Base-by-base conservation (phyloP, 1,284 basidiomycete species). In the Polyporus tsugae region DNA sequence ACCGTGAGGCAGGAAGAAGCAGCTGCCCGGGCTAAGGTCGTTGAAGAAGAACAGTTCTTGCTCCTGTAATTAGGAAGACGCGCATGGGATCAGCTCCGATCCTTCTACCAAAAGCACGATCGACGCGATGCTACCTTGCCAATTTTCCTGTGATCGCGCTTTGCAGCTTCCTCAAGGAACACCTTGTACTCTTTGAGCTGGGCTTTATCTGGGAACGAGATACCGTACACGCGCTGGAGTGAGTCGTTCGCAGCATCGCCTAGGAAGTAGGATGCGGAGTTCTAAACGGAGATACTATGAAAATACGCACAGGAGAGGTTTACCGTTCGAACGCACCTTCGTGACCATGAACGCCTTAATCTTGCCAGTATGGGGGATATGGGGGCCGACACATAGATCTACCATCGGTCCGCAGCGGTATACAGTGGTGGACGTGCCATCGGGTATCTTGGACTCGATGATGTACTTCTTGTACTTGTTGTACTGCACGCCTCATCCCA, bases 11-110 rank as follows among this genome's bases (percentile, higher is more conserved):
- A 99, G 86, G 90, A 96, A 99, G 89, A 99, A 99, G 72, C 93
- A 94, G 75, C 92, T 95, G 72, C 98, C 97, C 1, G 98, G 98
- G 74, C 93, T 95, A 49, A 97, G 83, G 72, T 99, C 98, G 79
- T 98, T 95, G 89, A 99, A 99, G 86, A 99, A 97, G 87, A 97
- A 99, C 25, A 99, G 84, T 77, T 99, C 98, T 87, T 98, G 97
- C 74, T 99, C 96, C 87, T 91, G 74, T 42, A 70, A 13, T 19
- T 7, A 25, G 25, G 17, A 39, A 10, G 4, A n/a, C 17, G 19
- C 68, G 63, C 61, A 65, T 68, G 42, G 2, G 17, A 38, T 60
- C 57, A 52, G 55, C 36, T 9, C 11, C 15, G 6, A 49, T 42
- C 13, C 39, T 33, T 10, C 64, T 19, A 57, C 29, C 36, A 62